Base-by-base conservation (phyloP, 495 filamentous ascomycete genomes). In the Hypoxylon crocopeplum region DNA sequence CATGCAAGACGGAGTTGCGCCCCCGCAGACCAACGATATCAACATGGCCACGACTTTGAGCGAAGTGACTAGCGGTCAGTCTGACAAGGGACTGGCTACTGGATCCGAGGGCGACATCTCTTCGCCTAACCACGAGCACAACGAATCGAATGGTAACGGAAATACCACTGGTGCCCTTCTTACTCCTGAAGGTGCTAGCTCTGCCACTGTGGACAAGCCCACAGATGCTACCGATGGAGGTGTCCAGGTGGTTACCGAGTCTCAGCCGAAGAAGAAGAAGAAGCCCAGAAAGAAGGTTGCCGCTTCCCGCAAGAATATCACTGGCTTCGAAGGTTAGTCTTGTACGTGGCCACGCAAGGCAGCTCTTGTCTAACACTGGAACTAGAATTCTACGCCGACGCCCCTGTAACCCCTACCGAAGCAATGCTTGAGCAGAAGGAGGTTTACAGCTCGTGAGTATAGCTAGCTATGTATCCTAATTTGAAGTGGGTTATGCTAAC, bases 351-450 rank as follows among this genome's bases (percentile, higher is more conserved):
- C 40, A 27, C 21, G 49, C 3, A 40, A 22, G 15, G 12, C 33
- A 8, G 16, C 49, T 34, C 15, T 21, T 0, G 17, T 27, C 40
- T 51, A 53, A 67, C 22, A 24, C 3, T 34, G 33, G 11, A n/a
- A 37, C 22, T 38, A 84, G 87, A 91, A 30, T 91, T 82, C 67
- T 90, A 80, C 69, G 86, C 84, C 33, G 92, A 97, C 67, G 79
- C 83, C 3, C 92, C 93, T 1, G 71, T 96, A 29, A 92, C 88
- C 0, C 87, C 86, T 0, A 79, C 76, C 0, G 82, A 94, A 64
- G 75, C 78, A 45, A 65, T 77, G 3, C 75, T 89, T 42, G 88
- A 93, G 68, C 72, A 62, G 27, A 72, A 75, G 16, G 64, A 74
- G 5, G 48, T 88, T 3, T 92, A 91, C 66, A 56, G 79, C 51